phyloP scores from a whole-genome alignment of 768 basidiomycete genomes.

The Mycena amicta region DNA sequence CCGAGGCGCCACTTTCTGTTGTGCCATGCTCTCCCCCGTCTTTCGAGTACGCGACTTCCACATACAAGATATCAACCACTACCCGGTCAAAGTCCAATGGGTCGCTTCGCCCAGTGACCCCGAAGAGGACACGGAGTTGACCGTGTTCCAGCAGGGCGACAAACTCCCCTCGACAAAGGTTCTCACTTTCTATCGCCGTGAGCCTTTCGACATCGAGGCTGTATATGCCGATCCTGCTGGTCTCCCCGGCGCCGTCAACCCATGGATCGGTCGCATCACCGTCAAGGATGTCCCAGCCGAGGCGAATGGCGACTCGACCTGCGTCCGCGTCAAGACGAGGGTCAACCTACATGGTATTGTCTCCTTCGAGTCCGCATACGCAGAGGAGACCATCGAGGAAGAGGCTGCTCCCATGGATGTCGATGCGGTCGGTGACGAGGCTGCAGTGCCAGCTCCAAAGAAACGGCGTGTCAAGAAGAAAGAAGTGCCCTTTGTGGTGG shows the following conservation, averaged over 20 bases:
- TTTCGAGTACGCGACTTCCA: conserved; percentile 98
- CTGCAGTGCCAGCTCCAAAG: conserved; percentile 59
- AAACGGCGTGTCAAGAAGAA: conserved; percentile 85
- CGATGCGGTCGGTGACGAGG: conserved; percentile 44
- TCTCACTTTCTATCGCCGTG: conserved; percentile 90
- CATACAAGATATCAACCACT: conserved; percentile 81
- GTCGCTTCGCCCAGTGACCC: conserved; percentile 69
- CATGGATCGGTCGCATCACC: conserved; percentile 81
- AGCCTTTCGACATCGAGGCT: conserved; percentile 86
- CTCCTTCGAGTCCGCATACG: conserved; percentile 84
- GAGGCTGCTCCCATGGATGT: conserved; percentile 71
- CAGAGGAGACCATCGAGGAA: conserved; percentile 84
- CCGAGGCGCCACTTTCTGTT: conserved; percentile 94
- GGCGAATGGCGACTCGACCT: conserved; percentile 70
- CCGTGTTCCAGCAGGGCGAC: conserved; percentile 88
- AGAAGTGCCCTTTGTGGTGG: conserved; percentile 73
- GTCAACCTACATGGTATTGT: conserved; percentile 85
- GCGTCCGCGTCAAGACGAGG: conserved; percentile 89
- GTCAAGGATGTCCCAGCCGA: conserved; percentile 79
- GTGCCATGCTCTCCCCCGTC: conserved; percentile 94
- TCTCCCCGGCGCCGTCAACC: conserved; percentile 81
- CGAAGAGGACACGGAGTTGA: conserved; percentile 88
- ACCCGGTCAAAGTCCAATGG: conserved; percentile 93
- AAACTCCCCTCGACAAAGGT: conserved; percentile 91
- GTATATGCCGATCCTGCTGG: conserved; percentile 70